Conservation (phyloP, 805 yeast species). For the Monosporozyma unispora region DNA sequence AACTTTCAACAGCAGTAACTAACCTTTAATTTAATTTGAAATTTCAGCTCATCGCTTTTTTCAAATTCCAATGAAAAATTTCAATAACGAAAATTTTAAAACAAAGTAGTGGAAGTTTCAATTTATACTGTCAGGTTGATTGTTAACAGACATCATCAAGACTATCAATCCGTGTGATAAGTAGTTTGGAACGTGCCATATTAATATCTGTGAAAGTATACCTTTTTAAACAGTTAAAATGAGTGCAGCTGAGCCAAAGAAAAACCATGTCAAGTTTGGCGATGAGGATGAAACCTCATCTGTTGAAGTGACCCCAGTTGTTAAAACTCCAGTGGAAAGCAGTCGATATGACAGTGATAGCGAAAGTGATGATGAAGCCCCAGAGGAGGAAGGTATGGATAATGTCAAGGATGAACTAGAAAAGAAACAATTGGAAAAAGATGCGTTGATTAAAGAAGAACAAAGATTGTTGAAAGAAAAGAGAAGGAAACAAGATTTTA, state of each 20-base stretch:
- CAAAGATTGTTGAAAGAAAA: slow-evolving; percentile 25
- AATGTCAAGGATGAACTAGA: slow-evolving; percentile 21
- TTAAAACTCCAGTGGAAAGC: not conserved
- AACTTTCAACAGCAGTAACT: too few relatives aligned
- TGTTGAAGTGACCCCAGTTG: not conserved
- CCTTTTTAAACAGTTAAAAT: not conserved
- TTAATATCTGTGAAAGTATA: not conserved
- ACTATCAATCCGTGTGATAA: not conserved
- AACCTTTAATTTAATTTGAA: not conserved
- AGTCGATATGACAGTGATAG: slow-evolving; percentile 5
- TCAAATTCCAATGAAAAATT: not conserved
- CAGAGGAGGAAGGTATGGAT: slow-evolving; percentile 39
- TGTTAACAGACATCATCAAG: not conserved
- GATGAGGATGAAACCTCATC: slow-evolving; percentile 13
- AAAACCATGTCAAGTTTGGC: slow-evolving; percentile 18
- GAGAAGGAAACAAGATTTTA: slow-evolving; percentile 26
- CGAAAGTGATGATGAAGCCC: slow-evolving; percentile 37
- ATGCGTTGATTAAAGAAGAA: slow-evolving; percentile 19
- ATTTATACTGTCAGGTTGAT: not conserved
- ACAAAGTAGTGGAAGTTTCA: not conserved
- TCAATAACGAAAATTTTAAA: not conserved
- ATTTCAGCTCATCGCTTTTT: not conserved
- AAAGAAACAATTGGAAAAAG: slow-evolving; percentile 20
- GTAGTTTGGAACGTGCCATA: not conserved
- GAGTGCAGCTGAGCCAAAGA: not conserved